Evolutionary conservation across 192 early-diverging fungal species (phyloP), one percentile per base, ranked within the genome.

Genomic region (Mortierella alpina): DNA sequence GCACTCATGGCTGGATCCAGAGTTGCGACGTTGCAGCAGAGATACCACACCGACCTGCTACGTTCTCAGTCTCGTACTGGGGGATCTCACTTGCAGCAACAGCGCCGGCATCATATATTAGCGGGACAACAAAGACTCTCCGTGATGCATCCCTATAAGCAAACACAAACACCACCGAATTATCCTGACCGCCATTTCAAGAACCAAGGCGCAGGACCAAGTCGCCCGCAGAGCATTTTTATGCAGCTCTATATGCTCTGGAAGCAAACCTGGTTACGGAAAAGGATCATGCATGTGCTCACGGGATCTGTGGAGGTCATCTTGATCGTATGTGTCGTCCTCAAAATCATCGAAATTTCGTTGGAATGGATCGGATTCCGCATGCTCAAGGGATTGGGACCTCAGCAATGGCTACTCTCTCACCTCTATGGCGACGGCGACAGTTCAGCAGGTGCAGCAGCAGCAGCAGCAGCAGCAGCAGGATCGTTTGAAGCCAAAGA

Each of bases 281-380:
- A 39, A 14, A 54, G 77, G 42, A 67, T 80, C 23, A 80, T 80
- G 77, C 77, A 80, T 54, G 70, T 72, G 11, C 48, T 80, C 11
- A 66, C 77, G 1, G 70, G 54, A 45, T 72, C 77, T 3, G 39
- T 80, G 0, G 77, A 80, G 66, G n/a, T 68, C 1, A 31, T 67
- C 17, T 22, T 80, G 10, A 64, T 72, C 7, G 50, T 72, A 0
- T 63, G 68, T 70, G 56, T 80, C 6, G 60, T 80, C 13, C 8
- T 72, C n/a, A 72, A 72, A 17, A 63, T 67, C 14, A 56, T 58
- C 4, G 64, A 72, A 10, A 48, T 49, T 6, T 57, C 66, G 0
- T 23, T 80, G 18, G 11, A 58, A 0, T 72, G 70, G 60, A 67
- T 72, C 46, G 77, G 77, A 1, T 22, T 72, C 0, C 60, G 41